phyloP scores from a whole-genome alignment of 1,284 basidiomycete species.

The Cryptococcus sp. region DNA sequence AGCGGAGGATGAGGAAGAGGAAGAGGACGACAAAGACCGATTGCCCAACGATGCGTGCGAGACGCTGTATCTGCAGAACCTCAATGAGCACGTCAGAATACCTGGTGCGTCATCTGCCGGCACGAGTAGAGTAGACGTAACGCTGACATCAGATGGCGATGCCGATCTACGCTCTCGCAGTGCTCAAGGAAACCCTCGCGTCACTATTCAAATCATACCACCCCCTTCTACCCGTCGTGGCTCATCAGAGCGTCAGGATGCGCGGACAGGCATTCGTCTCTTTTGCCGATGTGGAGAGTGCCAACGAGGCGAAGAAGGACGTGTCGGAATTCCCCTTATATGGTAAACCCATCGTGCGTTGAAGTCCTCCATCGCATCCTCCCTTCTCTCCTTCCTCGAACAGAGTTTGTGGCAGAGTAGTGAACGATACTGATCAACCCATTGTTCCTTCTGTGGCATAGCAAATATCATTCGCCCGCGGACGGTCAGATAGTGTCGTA shows the following conservation, averaged over 20 bases:
- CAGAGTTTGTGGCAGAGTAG: neutral
- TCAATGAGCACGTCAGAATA: constrained; percentile 95
- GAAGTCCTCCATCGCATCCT: neutral
- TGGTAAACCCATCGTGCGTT: constrained; percentile 86
- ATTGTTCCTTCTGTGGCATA: constrained; percentile 41
- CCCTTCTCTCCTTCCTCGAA: neutral
- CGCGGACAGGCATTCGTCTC: constrained; percentile 97
- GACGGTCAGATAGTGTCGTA: constrained; percentile 86
- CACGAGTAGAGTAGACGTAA: too few relatives aligned
- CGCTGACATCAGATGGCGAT: neutral
- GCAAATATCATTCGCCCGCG: constrained; percentile 92
- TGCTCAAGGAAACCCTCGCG: constrained; percentile 83
- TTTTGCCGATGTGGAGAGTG: constrained; percentile 76
- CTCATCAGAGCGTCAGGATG: constrained; percentile 93
- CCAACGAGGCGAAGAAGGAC: constrained; percentile 85
- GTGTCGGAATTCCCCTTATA: constrained; percentile 93
- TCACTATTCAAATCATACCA: constrained; percentile 93
- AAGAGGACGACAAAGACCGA: constrained; percentile 34
- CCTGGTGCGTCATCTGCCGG: constrained; percentile 67
- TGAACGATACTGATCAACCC: neutral
- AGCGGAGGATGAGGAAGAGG: constrained; percentile 15
- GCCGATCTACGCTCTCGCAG: constrained; percentile 48
- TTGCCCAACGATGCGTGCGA: constrained; percentile 62
- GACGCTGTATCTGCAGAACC: constrained; percentile 94
- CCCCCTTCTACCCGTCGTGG: constrained; percentile 85